Conservation (phyloP, 169 alveolate genomes). For the Eimeria sp. region DNA sequence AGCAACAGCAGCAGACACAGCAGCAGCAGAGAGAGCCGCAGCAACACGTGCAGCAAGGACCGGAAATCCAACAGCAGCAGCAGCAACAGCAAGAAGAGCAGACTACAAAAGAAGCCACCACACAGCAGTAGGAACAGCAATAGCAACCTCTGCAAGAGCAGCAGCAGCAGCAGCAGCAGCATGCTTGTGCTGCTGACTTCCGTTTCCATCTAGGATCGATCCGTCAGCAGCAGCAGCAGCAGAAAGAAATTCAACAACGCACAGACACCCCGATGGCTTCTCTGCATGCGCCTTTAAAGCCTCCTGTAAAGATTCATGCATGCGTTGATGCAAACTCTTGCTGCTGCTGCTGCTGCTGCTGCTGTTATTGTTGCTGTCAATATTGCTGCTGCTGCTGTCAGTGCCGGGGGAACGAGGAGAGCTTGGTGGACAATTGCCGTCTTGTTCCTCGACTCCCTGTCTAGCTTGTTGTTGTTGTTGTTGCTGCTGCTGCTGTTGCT, state of each 20-base stretch:
- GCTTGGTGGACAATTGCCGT: no score
- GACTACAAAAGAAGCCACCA: no score
- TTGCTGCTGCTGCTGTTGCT: conserved; percentile 6
- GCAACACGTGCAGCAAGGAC: no score
- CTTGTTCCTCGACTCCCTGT: no score
- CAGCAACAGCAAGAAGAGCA: conserved; percentile 21
- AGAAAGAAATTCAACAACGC: conserved; percentile 16
- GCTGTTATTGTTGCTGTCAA: background rate
- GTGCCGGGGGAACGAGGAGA: background rate
- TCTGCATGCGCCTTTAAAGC: background rate
- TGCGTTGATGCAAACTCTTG: background rate
- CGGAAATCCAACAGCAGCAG: background rate
- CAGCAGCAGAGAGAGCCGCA: no score
- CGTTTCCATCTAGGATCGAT: no score
- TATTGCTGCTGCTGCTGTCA: conserved; percentile 20
- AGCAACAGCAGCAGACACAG: no score
- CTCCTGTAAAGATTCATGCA: background rate
- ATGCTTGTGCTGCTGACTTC: no score
- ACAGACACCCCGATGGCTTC: conserved; percentile 51
- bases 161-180: conserved; percentile 14
- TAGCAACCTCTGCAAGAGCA: background rate
- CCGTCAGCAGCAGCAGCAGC: background rate
- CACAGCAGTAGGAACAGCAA: background rate
- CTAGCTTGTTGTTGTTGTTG: background rate
- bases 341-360: background rate